These are phyloP conservation scores for Tolypocladium tundrense DNA, from an alignment of 2,329 filamentous ascomycete species.

Conservation along the genomic window DNA sequence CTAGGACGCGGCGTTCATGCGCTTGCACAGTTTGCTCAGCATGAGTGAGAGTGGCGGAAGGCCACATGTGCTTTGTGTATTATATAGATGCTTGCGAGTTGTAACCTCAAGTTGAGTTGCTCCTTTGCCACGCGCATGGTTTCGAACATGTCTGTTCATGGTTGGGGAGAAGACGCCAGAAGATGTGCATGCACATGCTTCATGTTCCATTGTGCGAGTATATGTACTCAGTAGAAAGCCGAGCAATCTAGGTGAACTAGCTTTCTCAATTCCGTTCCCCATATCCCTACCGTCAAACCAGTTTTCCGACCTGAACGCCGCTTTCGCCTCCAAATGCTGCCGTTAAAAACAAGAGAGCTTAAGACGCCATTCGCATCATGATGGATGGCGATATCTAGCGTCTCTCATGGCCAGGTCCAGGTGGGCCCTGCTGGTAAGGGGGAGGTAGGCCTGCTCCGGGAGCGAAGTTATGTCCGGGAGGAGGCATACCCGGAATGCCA, in stretches of 20 bases:
- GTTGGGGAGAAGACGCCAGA: background rate
- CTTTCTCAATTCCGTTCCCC: background rate
- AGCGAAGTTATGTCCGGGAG: conserved; percentile 33
- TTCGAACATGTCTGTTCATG: background rate
- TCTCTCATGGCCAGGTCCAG: conserved; percentile 28
- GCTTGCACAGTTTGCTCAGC: background rate
- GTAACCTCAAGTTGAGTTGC: background rate
- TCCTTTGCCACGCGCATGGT: background rate
- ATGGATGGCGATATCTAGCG: conserved; percentile 14
- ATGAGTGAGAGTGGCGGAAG: background rate
- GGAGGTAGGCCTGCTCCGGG: conserved; percentile 21
- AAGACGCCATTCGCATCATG: background rate
- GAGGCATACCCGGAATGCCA: conserved; percentile 26
- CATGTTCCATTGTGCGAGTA: background rate
- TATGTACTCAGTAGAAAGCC: background rate
- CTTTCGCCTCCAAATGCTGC: conserved; percentile 17
- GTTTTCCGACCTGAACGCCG: conserved; percentile 18
- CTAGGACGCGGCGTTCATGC: background rate
- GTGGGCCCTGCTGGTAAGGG: conserved; percentile 24
- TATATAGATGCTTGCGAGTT: conserved; percentile 4
- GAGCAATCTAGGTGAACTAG: background rate
- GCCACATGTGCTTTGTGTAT: conserved; percentile 4
- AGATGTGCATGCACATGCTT: background rate
- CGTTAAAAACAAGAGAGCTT: conserved; percentile 5
- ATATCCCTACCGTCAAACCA: background rate